Base-by-base conservation (phyloP, 306 rosid genomes). In the Castanea crenata region DNA sequence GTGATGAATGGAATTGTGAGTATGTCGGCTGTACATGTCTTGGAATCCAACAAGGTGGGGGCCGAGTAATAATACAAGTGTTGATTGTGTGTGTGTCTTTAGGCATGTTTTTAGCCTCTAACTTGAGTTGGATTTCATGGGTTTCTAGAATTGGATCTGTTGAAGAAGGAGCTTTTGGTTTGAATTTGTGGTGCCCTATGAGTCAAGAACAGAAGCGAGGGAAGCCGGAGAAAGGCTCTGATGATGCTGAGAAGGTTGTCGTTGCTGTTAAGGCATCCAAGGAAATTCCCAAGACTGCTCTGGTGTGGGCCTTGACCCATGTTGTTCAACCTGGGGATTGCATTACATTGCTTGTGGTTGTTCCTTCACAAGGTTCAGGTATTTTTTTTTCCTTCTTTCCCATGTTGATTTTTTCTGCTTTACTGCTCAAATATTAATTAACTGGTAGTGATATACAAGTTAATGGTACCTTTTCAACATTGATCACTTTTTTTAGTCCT, bases 291-390 rank as follows among this genome's bases (percentile, higher is more conserved):
- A 93, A 89, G 81, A 93, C 89, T 69, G 99, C 99, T 80, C 87
- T 95, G 55, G 91, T 95, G 67, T 95, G 99, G 99, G 97, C 98
- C 5, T 79, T 95, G 81, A 93, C 97, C 83, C 99, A 91, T 88
- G 98, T 95, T 83, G 99, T 95, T 86, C 99, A 95, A 69, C 97
- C 97, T 52, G 99, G 98, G 51, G 98, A 95, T 71, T 95, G 97
- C 89, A 95, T 95, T 74, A 91, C 98, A 35, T 83, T 95, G 61
- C 90, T 95, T 25, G 99, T 95, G 41, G 99, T 95, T 83, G 96
- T 93, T 56, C 93, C 99, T 75, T 88, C 99, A 14, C 93, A 90
- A 84, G 87, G 87, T 80, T 91, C 98, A 52, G 99, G 98, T 95
- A 80, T 56, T 52, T 83, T 55, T 68, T 78, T 68, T 5, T 4